Evolutionary conservation across 208 protist genomes (phyloP), one percentile per base, ranked within the genome.

Genomic region (Wallacemonas sp.): DNA sequence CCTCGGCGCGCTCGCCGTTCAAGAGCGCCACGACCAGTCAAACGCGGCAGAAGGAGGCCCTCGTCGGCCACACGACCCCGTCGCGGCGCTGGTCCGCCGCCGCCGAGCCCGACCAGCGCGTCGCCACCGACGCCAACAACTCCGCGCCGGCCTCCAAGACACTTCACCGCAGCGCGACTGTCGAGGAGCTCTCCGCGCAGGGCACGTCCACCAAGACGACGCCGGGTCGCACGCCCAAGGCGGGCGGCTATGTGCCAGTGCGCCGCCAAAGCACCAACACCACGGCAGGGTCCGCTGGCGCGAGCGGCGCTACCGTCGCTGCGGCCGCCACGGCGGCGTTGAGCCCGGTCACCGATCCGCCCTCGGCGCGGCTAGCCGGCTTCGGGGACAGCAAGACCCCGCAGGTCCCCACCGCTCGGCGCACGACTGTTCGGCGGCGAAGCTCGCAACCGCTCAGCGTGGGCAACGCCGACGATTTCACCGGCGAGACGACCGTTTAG

Each of bases 1-100:
- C 52, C 7, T 59, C 52, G 7, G 52, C 52, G 14, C 52, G 52
- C 5, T 59, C 52, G 12, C 52, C 52, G 3, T 59, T 59, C 52
- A 59, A 59, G 52, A 4, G 12, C 10, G 7, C 52, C 20, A 12
- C 32, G 18, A 59, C 14, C 31, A 55, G n/a, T n/a, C n/a, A n/a
- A n/a, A n/a, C n/a, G n/a, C n/a, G n/a, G n/a, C n/a, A n/a, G n/a
- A n/a, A n/a, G n/a, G n/a, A n/a, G n/a, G n/a, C n/a, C n/a, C n/a
- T n/a, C n/a, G n/a, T n/a, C n/a, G n/a, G n/a, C n/a, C n/a, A n/a
- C n/a, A n/a, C n/a, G n/a, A n/a, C n/a, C n/a, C n/a, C n/a, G n/a
- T 22, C 42, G n/a, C 42, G 26, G 26, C 48, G 44, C 11, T 25
- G 18, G 18, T 48, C 44, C 3, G 11, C 8, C 7, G 8, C 48